These are phyloP conservation scores for Pythium volutum DNA, from an alignment of 352 stramenopile genomes.

Conservation along the genomic window DNA sequence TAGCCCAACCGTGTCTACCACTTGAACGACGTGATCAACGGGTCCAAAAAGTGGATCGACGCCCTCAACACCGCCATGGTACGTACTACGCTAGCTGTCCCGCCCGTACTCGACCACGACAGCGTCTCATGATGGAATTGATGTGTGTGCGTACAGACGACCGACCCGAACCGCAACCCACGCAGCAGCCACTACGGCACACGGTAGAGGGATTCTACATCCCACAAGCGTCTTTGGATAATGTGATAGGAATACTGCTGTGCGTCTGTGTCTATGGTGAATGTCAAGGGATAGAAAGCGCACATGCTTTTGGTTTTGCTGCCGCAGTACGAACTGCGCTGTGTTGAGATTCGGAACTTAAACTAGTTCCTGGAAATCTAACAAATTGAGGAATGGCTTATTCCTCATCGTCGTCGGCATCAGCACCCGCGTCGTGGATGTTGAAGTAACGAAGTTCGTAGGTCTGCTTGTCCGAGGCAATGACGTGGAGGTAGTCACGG, in stretches of 20 bases:
- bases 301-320: conserved; percentile 13
- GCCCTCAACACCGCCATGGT: conserved; percentile 80
- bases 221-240: too few relatives aligned
- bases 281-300: background rate
- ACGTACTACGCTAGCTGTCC: background rate
- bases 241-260: too few relatives aligned
- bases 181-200: conserved; percentile 21
- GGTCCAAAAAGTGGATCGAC: conserved; percentile 89
- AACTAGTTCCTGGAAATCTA: conserved; percentile 5
- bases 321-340: conserved; percentile 21
- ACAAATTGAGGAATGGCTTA: conserved; percentile 37
- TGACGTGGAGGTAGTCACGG: conserved; percentile 99
- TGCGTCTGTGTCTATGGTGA: background rate
- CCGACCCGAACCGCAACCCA: conserved; percentile 16
- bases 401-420: conserved; percentile 87
- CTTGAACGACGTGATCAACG: conserved; percentile 86
- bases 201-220: background rate
- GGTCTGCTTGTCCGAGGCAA: conserved; percentile 97
- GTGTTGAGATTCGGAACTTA: conserved; percentile 25
- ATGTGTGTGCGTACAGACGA: conserved; percentile 4
- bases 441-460: conserved; percentile 99
- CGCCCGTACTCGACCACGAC: background rate
- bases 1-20: conserved; percentile 87
- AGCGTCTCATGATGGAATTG: background rate
- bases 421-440: conserved; percentile 93